Conservation (phyloP, 2,329 filamentous ascomycete genomes). For the Aspergillus aculeatinus region DNA sequence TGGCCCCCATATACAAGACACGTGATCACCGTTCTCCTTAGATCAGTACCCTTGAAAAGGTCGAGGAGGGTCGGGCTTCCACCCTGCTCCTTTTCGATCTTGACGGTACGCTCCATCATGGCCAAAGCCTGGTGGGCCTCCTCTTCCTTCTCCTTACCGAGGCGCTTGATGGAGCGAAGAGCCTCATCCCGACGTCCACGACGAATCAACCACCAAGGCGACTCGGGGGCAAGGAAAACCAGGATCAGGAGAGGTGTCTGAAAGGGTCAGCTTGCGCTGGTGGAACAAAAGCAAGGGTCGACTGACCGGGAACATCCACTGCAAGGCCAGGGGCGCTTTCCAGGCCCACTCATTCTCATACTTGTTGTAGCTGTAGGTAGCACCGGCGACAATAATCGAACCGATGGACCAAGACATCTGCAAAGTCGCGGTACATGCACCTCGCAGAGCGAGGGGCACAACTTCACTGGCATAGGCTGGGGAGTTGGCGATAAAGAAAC, state of each 20-base stretch:
- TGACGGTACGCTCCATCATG: constrained; percentile 36
- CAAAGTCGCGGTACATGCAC: constrained; percentile 27
- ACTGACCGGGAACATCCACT: constrained; percentile 34
- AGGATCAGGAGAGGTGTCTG: constrained; percentile 31
- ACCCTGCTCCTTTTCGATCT: constrained; percentile 31
- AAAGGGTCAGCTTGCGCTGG: background rate
- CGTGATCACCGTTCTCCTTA: constrained; percentile 32
- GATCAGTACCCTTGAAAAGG: constrained; percentile 34
- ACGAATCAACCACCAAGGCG: constrained; percentile 31
- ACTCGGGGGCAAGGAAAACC: constrained; percentile 29
- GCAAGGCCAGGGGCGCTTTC: constrained; percentile 28
- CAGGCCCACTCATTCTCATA: constrained; percentile 25
- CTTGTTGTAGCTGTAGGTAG: constrained; percentile 24
- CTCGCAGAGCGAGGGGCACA: constrained; percentile 28
- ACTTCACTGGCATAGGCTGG: constrained; percentile 32
- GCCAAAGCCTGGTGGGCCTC: constrained; percentile 23
- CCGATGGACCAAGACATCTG: constrained; percentile 34
- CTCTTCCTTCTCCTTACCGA: constrained; percentile 19
- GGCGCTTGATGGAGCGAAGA: constrained; percentile 26
- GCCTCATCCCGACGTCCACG: constrained; percentile 26
- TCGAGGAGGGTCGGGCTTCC: constrained; percentile 30
- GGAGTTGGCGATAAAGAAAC: constrained; percentile 32
- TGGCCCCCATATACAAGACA: constrained; percentile 34
- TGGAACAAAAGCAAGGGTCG: background rate
- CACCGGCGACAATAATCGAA: constrained; percentile 29